Conservation (phyloP, 345 rosid genomes). For the Xanthoceras sorbifolium region DNA sequence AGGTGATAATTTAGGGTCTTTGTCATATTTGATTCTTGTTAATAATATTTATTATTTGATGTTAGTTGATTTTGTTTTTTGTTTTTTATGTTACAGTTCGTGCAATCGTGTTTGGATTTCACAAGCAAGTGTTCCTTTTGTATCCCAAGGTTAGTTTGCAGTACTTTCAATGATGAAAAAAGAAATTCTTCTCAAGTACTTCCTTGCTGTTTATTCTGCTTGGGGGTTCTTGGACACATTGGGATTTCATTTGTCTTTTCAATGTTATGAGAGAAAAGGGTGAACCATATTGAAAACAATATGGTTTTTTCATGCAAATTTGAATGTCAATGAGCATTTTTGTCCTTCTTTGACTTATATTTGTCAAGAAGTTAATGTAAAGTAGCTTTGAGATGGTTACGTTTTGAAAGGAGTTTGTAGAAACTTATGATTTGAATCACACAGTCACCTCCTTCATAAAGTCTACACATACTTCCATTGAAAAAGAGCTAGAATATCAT, state of each 20-base stretch:
- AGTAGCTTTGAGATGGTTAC: neutral
- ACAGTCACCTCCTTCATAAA: neutral
- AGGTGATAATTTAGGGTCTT: slow-evolving; percentile 47
- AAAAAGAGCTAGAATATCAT: neutral
- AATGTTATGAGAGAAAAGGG: neutral
- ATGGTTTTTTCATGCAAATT: neutral
- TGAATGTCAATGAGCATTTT: too few relatives aligned
- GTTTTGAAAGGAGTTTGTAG: neutral
- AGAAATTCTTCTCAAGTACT: neutral
- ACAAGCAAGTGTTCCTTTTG: slow-evolving; percentile 69
- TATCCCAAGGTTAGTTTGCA: slow-evolving; percentile 78
- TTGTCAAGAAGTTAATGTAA: neutral
- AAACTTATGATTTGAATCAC: neutral
- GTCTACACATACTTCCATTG: neutral
- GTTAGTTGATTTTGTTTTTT: neutral
- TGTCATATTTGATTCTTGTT: neutral
- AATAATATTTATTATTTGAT: neutral
- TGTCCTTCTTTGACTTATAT: neutral
- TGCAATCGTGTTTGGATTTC: slow-evolving; percentile 94
- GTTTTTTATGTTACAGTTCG: slow-evolving; percentile 57
- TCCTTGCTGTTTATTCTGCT: neutral
- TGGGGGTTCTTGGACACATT: neutral
- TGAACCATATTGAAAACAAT: neutral
- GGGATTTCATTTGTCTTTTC: neutral
- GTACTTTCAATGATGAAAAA: neutral